Evolutionary conservation across 2,329 filamentous ascomycete species (phyloP).

Genomic region (Fonsecaea erecta): DNA sequence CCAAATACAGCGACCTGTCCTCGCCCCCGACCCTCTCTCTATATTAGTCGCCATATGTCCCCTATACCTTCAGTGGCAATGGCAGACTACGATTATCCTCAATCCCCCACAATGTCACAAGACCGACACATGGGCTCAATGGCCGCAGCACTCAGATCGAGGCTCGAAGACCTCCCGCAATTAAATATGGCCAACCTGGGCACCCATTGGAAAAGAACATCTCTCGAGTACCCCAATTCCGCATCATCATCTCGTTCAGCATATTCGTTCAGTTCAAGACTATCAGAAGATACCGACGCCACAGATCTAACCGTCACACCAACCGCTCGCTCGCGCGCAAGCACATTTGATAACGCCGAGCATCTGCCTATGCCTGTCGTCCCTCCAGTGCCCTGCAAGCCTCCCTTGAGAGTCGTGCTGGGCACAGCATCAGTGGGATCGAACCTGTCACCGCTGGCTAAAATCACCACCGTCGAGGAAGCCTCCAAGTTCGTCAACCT

Average conservation of each 20-base stretch:
- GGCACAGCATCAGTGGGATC: constrained; percentile 40
- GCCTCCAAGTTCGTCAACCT: constrained; percentile 35
- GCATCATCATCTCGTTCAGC: constrained; percentile 35
- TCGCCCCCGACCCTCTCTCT: neutral
- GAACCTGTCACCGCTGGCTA: constrained; percentile 36
- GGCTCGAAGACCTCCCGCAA: constrained; percentile 34
- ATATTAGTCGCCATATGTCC: constrained; percentile 9
- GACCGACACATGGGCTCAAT: constrained; percentile 36
- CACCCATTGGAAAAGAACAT: constrained; percentile 25
- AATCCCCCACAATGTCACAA: constrained; percentile 32
- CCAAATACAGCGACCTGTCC: neutral
- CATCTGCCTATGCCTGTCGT: constrained; percentile 25
- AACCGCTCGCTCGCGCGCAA: constrained; percentile 35
- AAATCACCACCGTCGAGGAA: constrained; percentile 39
- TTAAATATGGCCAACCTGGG: constrained; percentile 32
- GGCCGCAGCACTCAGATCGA: constrained; percentile 36
- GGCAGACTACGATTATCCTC: constrained; percentile 31
- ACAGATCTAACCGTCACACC: constrained; percentile 37
- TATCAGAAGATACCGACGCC: constrained; percentile 37
- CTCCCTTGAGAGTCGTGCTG: constrained; percentile 37
- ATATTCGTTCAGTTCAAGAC: constrained; percentile 32
- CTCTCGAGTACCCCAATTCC: constrained; percentile 29
- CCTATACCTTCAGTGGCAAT: constrained; percentile 17
- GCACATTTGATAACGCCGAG: constrained; percentile 35
- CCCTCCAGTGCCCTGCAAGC: constrained; percentile 34